Evolutionary conservation across 2,329 filamentous ascomycete species (phyloP).

Genomic region (Fusarium incarnatum): DNA sequence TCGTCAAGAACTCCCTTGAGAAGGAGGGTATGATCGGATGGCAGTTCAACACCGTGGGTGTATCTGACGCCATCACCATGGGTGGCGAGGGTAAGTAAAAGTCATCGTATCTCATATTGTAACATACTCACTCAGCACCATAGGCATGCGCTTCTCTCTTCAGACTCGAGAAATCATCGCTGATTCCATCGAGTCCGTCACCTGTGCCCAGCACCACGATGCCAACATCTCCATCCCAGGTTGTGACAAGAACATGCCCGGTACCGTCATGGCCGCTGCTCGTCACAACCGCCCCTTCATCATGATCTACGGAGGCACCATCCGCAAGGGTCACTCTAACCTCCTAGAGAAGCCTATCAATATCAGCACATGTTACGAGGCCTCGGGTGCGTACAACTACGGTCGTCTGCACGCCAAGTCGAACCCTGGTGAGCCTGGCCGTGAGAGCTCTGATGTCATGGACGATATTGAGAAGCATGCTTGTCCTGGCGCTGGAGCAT

Average conservation of each 20-base stretch:
- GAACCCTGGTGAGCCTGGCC: conserved; percentile 69
- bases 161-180: conserved; percentile 93
- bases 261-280: conserved; percentile 89
- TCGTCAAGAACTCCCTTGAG: conserved; percentile 83
- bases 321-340: conserved; percentile 84
- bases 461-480: conserved; percentile 84
- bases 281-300: conserved; percentile 91
- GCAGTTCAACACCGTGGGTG: conserved; percentile 92
- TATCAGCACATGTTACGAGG: conserved; percentile 89
- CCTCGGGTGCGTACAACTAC: conserved; percentile 84
- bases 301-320: conserved; percentile 96
- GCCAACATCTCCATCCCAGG: conserved; percentile 93
- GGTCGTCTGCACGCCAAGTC: conserved; percentile 78
- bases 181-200: conserved; percentile 93
- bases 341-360: conserved; percentile 85
- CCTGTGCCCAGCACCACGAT: conserved; percentile 91
- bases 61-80: conserved; percentile 96
- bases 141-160: conserved; percentile 93
- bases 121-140: conserved; percentile 1
- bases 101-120: not conserved
- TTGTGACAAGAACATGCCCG: conserved; percentile 98
- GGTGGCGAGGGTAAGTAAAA: conserved; percentile 78
- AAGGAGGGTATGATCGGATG: conserved; percentile 90
- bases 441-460: conserved; percentile 81
- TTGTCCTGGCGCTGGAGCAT: conserved; percentile 73